Conservation (phyloP, 176 grass and related monocot species). For the Pharus latifolius region DNA sequence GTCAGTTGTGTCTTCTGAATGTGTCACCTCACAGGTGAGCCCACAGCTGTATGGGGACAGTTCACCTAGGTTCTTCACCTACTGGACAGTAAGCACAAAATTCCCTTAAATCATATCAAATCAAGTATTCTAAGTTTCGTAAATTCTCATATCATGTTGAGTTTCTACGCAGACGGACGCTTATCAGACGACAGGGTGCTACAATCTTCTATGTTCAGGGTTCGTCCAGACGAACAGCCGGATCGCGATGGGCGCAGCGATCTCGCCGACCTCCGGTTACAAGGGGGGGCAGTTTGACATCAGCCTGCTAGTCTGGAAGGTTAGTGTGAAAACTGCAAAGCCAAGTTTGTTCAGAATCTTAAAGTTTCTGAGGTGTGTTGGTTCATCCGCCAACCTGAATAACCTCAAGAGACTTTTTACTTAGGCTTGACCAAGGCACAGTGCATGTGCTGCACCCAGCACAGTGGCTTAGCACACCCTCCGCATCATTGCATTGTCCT, state of each 20-base stretch:
- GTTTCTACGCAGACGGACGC: slow-evolving; percentile 48
- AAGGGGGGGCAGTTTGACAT: slow-evolving; percentile 71
- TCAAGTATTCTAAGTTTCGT: not conserved
- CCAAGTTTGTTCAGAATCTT: not conserved
- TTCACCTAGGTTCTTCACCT: slow-evolving; percentile 84
- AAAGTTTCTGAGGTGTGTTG: not conserved
- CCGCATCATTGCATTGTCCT: slow-evolving; percentile 18
- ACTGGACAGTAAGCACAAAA: slow-evolving; percentile 62
- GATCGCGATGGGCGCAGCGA: slow-evolving; percentile 89
- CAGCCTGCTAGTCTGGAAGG: slow-evolving; percentile 92
- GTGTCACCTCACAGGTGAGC: slow-evolving; percentile 51
- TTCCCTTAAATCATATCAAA: not conserved
- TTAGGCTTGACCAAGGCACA: not conserved
- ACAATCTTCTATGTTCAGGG: slow-evolving; percentile 87
- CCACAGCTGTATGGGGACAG: slow-evolving; percentile 86
- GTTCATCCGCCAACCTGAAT: not conserved
- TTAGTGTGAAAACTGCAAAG: not conserved
- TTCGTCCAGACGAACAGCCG: slow-evolving; percentile 90
- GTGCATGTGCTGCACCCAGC: not conserved
- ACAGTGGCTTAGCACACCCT: not conserved
- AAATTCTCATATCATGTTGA: not conserved
- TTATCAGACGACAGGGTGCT: slow-evolving; percentile 92
- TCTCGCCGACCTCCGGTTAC: slow-evolving; percentile 68
- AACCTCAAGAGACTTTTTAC: too few relatives aligned
- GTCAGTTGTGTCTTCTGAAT: not conserved